phyloP scores from a whole-genome alignment of 208 protist species.

The Acanthamoeba castellanii region DNA sequence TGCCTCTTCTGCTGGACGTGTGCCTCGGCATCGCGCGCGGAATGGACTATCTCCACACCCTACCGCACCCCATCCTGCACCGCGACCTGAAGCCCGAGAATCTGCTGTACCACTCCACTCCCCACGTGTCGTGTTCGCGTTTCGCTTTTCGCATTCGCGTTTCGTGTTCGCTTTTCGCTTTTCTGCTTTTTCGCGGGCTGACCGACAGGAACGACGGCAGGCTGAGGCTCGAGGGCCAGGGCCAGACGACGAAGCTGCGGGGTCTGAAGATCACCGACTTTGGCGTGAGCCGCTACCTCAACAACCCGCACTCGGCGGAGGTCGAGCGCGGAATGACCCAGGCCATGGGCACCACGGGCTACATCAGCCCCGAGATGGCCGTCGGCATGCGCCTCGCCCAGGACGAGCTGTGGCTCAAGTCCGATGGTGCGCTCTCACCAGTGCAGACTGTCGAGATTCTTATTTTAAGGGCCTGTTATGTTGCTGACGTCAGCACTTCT shows the following conservation, averaged over 20 bases:
- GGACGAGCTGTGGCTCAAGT: slow-evolving; percentile 38
- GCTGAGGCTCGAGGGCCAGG: neutral
- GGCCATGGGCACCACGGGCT: slow-evolving; percentile 13
- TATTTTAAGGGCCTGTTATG: no score
- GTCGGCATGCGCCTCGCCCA: neutral
- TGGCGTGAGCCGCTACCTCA: slow-evolving; percentile 20
- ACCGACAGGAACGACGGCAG: neutral
- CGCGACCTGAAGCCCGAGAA: slow-evolving; percentile 31
- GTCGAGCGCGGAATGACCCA: neutral
- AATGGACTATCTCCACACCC: slow-evolving; percentile 5
- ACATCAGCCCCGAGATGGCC: slow-evolving; percentile 18
- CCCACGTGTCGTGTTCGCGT: neutral
- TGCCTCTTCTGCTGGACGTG: neutral
- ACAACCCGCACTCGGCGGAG: neutral
- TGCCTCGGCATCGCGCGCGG: slow-evolving; percentile 4
- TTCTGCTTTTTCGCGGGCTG: no score
- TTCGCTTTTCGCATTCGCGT: neutral
- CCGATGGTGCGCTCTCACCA: neutral
- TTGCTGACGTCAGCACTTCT: neutral
- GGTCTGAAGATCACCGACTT: slow-evolving; percentile 21
- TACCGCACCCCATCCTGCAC: neutral
- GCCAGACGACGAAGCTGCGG: neutral
- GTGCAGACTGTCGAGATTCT: neutral
- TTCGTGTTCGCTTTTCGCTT: neutral
- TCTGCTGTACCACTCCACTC: neutral